Evolutionary conservation across 2,329 filamentous ascomycete species (phyloP), one percentile per base, ranked within the genome.

Genomic region (Dothidotthia symphoricarpi): DNA sequence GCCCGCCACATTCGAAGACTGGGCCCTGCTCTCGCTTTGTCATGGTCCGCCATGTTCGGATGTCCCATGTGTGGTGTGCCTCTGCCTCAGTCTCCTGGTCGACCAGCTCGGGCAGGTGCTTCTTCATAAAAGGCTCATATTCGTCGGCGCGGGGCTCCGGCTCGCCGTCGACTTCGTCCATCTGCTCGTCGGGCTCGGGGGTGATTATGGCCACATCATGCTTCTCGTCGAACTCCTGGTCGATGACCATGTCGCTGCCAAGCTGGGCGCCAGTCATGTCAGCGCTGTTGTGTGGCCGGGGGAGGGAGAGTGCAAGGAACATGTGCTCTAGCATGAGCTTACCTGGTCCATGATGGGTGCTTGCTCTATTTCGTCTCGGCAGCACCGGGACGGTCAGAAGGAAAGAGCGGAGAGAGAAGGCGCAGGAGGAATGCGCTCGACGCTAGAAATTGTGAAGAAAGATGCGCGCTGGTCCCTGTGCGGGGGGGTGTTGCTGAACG

Each of bases 21-120:
- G 93, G 93, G 2, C 93, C 88, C 72, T 94, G 89, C 59, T 93
- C 85, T 63, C 86, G 88, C 69, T 87, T 85, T 12, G 77, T 74
- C 53, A 94, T 70, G 25, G 72, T 76, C 49, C 85, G 78, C 90
- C 91, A 98, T 46, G 85, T 78, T 55, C 86, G 77, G 45, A 98
- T 88, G 19, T 86, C 81, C 93, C 93, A 98, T 57, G 88, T 95
- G 68, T 86, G 67, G 54, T 84, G 71, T 27, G 76, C 76, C 63
- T 95, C 88, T 36, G 83, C 83, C 48, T 91, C 77, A 24, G 85
- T 83, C 60, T 88, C 86, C 48, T 90, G 82, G 52, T 95, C 88
- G 51, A 88, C 82, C 31, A 89, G 73, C 37, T 84, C 81, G 9
- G 82, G 81, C 42, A 97, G 78, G 51, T 89, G 81, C 50, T 84